Evolutionary conservation across 805 yeast species (phyloP), one percentile per base, ranked within the genome.

Genomic region (Candida taoyuanica): DNA sequence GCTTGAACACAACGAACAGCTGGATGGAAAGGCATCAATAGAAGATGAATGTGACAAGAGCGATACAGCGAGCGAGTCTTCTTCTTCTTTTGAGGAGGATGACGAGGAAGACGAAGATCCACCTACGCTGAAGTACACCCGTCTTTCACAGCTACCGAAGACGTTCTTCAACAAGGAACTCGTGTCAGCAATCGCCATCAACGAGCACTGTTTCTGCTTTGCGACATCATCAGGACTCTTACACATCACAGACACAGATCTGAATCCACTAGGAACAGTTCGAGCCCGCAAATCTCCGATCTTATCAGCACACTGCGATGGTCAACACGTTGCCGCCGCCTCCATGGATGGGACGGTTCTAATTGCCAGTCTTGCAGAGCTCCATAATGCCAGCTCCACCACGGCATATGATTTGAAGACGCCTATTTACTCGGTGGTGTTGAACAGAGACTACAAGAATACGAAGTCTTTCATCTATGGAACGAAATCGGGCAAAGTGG

Each of bases 291-390:
- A 85, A 33, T 88, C 97, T 0, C 86, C 96, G 0, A 74, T 93
- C 2, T 31, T 46, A 11, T 75, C 86, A 0, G 68, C 87, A 0
- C 75, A 79, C 37, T 70, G 83, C 2, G 94, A 86, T 53, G 93
- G 94, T 0, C 61, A 61, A 7, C 77, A 71, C 52, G 76, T 93
- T 43, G 94, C 93, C 0, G 80, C 95, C 0, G 96, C 89, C 0
- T 87, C 97, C 0, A 81, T 91, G 67, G 98, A 93, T 56, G 98
- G 98, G 0, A 84, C 95, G 0, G 83, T 91, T 0, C 87, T 87
- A 2, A 74, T 87, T 5, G 93, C 96, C 0, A 74, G 88, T 2
- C 64, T 85, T 1, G 29, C 31, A 4, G 52, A 46, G 19, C 33
- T 49, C 17, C 49, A 47, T 29, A 43, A 40, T 7, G 36, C 42